Conservation (phyloP, 768 basidiomycete genomes). For the Boletus tylopilopsis region DNA sequence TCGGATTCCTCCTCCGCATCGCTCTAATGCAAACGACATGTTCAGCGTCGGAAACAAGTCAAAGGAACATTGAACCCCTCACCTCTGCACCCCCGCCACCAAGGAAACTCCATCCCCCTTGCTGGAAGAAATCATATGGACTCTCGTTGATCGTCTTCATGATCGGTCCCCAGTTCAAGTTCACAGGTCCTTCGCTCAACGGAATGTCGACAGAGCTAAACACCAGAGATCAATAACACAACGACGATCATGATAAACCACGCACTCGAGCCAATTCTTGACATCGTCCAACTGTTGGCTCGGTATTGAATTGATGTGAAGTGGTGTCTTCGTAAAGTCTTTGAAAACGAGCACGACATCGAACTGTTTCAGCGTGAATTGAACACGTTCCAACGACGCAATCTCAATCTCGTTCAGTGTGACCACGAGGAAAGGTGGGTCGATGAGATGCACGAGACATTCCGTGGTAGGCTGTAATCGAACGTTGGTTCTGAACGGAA, state of each 20-base stretch:
- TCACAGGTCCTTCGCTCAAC: slow-evolving; percentile 92
- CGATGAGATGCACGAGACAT: slow-evolving; percentile 92
- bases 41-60: slow-evolving; percentile 29
- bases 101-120: slow-evolving; percentile 97
- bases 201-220: slow-evolving; percentile 93
- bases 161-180: slow-evolving; percentile 96
- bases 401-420: slow-evolving; percentile 95
- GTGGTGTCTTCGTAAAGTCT: slow-evolving; percentile 87
- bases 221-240: slow-evolving; percentile 4
- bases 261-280: slow-evolving; percentile 98
- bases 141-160: slow-evolving; percentile 99
- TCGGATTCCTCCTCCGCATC: slow-evolving; percentile 63
- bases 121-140: slow-evolving; percentile 91
- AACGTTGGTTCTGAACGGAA: slow-evolving; percentile 92
- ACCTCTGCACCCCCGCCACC: slow-evolving; percentile 71
- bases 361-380: slow-evolving; percentile 94
- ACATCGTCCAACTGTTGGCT: slow-evolving; percentile 90
- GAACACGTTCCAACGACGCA: slow-evolving; percentile 94
- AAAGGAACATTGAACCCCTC: slow-evolving; percentile 20
- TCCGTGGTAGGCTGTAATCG: slow-evolving; percentile 95
- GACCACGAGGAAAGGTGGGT: slow-evolving; percentile 93
- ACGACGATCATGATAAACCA: slow-evolving; percentile 4
- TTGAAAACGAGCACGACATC: slow-evolving; percentile 97
- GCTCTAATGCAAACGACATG: slow-evolving; percentile 38
- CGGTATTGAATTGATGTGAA: slow-evolving; percentile 97